Conservation (phyloP, 192 early-diverging fungal species). For the Coemansia sp. region DNA sequence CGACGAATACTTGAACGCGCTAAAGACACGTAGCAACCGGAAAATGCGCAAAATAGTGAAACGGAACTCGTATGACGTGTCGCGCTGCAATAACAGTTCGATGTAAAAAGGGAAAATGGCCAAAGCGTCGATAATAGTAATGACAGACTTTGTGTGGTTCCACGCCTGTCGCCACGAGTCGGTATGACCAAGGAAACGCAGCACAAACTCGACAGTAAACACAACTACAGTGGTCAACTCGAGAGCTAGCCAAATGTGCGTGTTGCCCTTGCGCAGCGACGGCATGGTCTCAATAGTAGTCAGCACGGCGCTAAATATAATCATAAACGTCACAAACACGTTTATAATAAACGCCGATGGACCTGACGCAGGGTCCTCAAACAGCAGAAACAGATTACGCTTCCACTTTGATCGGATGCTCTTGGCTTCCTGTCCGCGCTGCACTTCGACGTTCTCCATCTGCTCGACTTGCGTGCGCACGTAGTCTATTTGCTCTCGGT, state of each 20-base stretch:
- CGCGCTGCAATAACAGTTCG: constrained; percentile 62
- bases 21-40: constrained; percentile 73
- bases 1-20: constrained; percentile 78
- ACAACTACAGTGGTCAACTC: constrained; percentile 69
- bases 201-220: constrained; percentile 71
- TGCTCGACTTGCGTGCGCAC: constrained; percentile 52
- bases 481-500: constrained; percentile 51
- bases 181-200: constrained; percentile 69
- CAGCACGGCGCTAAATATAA: constrained; percentile 69
- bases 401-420: constrained; percentile 54
- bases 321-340: constrained; percentile 69
- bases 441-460: constrained; percentile 40
- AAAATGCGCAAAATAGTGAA: constrained; percentile 80
- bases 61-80: constrained; percentile 74
- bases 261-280: constrained; percentile 55
- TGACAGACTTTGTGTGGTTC: constrained; percentile 33
- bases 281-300: constrained; percentile 82
- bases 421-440: constrained; percentile 46
- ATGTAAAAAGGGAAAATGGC: constrained; percentile 80
- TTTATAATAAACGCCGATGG: constrained; percentile 67
- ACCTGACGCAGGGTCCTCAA: constrained; percentile 78
- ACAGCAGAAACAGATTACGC: constrained; percentile 63
- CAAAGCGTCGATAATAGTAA: constrained; percentile 70
- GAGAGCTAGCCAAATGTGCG: constrained; percentile 59
- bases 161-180: constrained; percentile 64